Evolutionary conservation across 345 rosid genomes (phyloP), one percentile per base, ranked within the genome.

Genomic region (Lepidium africanum): DNA sequence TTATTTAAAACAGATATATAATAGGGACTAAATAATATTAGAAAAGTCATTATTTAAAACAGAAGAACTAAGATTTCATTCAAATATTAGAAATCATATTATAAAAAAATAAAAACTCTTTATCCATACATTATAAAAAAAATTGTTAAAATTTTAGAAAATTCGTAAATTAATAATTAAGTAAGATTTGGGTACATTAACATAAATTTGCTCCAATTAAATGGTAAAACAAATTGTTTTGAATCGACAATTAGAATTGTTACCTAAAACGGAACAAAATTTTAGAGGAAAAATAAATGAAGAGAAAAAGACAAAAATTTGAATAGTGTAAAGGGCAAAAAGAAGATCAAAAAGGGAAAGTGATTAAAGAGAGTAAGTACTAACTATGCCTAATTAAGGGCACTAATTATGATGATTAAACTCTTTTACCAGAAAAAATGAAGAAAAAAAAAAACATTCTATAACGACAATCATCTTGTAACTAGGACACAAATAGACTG

Each of bases 401-500:
- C 25, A 37, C 17, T 57, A 48, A 69, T 57, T 59, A 59, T 48
- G 61, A 21, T 14, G 41, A 56, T 56, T 17, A 38, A 40, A 59
- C 49, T 10, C 40, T 48, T 17, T 5, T 15, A 45, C 40, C 40
- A 14, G 30, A 42, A 4, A 25, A 41, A 4, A 11, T 23, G 36
- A 40, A 15, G 3, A 55, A 21, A 9, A 11, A 39, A 36, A 47
- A 21, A 67, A 45, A 58, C 66, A 69, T 69, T 69, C 73, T 9
- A 53, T 10, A 52, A 62, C 62, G 64, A 72, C 70, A 54, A 63
- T 62, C 32, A 41, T 51, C 45, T 1, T 52, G 27, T 37, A 57
- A 25, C 23, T 21, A 21, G 23, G 23, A 21, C 27, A 10, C 49
- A 67, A 32, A 69, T 37, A 16, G 36, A 52, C 62, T 52, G 55